Base-by-base conservation (phyloP, 2,329 filamentous ascomycete genomes). In the Scedosporium dehoogii region DNA sequence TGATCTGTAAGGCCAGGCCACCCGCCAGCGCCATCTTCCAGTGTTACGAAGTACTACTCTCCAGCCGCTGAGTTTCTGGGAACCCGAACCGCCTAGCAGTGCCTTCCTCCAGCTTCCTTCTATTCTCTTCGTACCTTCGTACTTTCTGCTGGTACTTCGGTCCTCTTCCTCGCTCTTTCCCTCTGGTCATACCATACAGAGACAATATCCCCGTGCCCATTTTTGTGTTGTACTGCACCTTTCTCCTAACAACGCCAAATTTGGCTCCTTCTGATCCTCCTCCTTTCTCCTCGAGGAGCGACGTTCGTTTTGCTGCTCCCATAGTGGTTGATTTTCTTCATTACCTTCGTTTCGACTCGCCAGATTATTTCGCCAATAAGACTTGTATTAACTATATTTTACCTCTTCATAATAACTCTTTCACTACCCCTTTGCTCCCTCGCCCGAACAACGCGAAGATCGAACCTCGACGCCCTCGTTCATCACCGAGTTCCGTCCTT, bases 261-360 rank as follows among this genome's bases (percentile, higher is more conserved):
- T 46, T 55, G 58, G 59, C 33, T 46, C 59, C 63, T 61, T 55
- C 21, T 53, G 21, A 56, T 62, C 63, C 51, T 42, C 29, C 23
- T 56, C 41, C 53, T 58, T 53, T 58, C 58, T 59, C 51, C 25
- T 44, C 53, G 55, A 60, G 58, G 62, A 41, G 48, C 59, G 55
- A 53, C 59, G 12, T 57, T 63, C 58, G 58, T 57, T 61, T 53
- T 57, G 33, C 27, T 62, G 38, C 23, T 38, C 21, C 25, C 21
- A 44, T 59, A 29, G 41, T 58, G 38, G 42, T 51, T 38, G 16
- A 21, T 55, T 64, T 57, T 60, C 62, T 66, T 64, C 62, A 64
- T 62, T 62, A 65, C 64, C 51, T 60, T 62, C 14, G 38, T 29
- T 55, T 62, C 53, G 38, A 46, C 46, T 18, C 21, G 6, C 16